Conservation (phyloP, 345 rosid species). For the Brassica rapa region DNA sequence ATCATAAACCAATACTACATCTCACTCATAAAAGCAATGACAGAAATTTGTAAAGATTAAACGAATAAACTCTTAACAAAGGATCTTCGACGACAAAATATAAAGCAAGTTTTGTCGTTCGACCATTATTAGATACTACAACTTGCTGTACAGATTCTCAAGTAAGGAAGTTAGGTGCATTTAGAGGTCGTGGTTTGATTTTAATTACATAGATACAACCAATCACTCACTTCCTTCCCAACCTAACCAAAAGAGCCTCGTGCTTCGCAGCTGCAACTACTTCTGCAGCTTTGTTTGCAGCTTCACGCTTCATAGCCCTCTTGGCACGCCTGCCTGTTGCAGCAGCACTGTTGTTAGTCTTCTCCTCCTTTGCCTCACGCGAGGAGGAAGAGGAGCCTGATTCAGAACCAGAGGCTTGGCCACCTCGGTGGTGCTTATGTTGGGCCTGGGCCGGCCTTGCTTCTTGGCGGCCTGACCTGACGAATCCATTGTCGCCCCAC, state of each 20-base stretch:
- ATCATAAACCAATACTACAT: neutral
- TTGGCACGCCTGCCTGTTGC: constrained; percentile 80
- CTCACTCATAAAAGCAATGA: constrained; percentile 17
- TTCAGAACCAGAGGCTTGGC: constrained; percentile 53
- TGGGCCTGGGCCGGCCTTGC: constrained; percentile 64
- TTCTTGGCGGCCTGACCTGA: constrained; percentile 86
- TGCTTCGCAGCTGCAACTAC: constrained; percentile 59
- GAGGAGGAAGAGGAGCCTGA: constrained; percentile 44
- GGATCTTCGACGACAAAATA: no score
- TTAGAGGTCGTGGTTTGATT: neutral
- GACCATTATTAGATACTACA: constrained; percentile 34
- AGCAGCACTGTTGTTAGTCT: constrained; percentile 38
- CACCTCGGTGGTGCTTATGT: constrained; percentile 30
- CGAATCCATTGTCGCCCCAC: constrained; percentile 96
- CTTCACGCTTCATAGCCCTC: constrained; percentile 90
- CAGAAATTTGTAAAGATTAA: constrained; percentile 7
- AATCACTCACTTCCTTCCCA: constrained; percentile 39
- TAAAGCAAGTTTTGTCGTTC: neutral
- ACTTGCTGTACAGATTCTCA: constrained; percentile 30
- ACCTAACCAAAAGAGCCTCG: constrained; percentile 41
- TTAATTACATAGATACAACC: constrained; percentile 30
- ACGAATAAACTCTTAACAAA: neutral
- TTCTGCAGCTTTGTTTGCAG: constrained; percentile 68
- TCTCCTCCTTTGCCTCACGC: constrained; percentile 53
- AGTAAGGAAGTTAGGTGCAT: constrained; percentile 9